Evolutionary conservation across 345 rosid species (phyloP), one percentile per base, ranked within the genome.

Genomic region (Fremontodendron californicum): DNA sequence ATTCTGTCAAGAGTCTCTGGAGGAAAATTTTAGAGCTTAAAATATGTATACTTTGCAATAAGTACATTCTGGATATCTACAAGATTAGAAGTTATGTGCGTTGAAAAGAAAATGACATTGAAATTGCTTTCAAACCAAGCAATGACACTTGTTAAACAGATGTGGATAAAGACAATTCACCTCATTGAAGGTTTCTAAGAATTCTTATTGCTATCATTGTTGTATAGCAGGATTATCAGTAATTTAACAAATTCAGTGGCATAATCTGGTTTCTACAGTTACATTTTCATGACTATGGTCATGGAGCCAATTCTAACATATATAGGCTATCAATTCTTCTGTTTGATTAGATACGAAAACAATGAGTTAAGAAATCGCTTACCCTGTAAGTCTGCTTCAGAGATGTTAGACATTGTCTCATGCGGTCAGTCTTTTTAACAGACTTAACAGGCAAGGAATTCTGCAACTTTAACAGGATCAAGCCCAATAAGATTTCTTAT

Each of bases 371-470:
- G 19, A 76, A 11, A 55, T 21, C 46, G 54, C 71, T 71, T 87
- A 89, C 96, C 91, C 77, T 84, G 76, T 87, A 88, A 71, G 86
- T 86, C 58, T 75, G 90, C 86, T 81, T 85, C 60, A 95, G 80
- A 74, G 93, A 91, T 80, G 92, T 86, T 80, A 95, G 83, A 73
- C 93, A 89, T 76, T 90, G 91, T 79, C 87, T 79, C 87, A 93
- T 86, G 72, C 81, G 80, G 74, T 88, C 91, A n/a, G 88, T 75
- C 76, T 87, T 85, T 52, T 82, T 61, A 31, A 68, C 49, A 58
- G 73, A 68, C 66, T 63, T 64, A 39, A 33, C 58, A 73, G 71
- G 77, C 37, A 58, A 61, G 9, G 64, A 3, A n/a, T 40, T 84
- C 91, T 88, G 89, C 81, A 77, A 76, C 64, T 82, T 75, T 6